phyloP scores from a whole-genome alignment of 139 green algal genomes.

The Yamagishiella unicocca region DNA sequence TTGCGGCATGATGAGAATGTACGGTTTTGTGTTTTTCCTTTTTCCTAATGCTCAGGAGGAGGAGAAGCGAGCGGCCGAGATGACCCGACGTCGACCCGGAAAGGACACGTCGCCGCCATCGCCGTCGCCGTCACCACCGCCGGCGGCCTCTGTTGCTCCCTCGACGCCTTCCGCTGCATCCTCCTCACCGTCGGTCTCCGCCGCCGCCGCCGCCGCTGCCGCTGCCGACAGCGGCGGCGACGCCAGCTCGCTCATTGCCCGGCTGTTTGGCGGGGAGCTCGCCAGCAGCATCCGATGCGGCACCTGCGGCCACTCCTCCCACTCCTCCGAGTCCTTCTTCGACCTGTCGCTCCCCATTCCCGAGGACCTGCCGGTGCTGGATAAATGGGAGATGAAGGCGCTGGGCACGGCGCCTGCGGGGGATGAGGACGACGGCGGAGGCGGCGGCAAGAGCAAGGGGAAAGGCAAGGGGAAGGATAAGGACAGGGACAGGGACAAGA shows the following conservation, averaged over 20 bases:
- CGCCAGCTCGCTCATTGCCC: neutral
- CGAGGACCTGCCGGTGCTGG: constrained; percentile 20
- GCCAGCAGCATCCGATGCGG: constrained; percentile 59
- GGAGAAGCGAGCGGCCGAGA: constrained; percentile 50
- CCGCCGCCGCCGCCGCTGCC: neutral
- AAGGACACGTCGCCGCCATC: neutral
- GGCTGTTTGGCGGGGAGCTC: constrained; percentile 72
- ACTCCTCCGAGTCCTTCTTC: constrained; percentile 60
- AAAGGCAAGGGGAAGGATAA: neutral
- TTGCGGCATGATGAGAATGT: no score
- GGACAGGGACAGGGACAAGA: neutral
- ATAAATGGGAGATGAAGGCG: neutral
- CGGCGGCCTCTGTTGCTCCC: neutral
- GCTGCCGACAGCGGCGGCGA: neutral
- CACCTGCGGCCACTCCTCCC: constrained; percentile 54
- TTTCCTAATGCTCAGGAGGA: constrained; percentile 49
- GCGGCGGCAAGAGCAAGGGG: constrained; percentile 12
- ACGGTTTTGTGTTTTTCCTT: no score
- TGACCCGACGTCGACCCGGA: constrained; percentile 3
- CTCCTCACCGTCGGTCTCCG: neutral
- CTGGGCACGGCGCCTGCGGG: neutral
- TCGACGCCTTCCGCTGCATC: neutral
- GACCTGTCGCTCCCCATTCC: constrained; percentile 79
- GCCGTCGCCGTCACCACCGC: neutral
- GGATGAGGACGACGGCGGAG: no score